These are phyloP conservation scores for Calocera viscosa DNA, from an alignment of 768 basidiomycete genomes.

Conservation along the genomic window DNA sequence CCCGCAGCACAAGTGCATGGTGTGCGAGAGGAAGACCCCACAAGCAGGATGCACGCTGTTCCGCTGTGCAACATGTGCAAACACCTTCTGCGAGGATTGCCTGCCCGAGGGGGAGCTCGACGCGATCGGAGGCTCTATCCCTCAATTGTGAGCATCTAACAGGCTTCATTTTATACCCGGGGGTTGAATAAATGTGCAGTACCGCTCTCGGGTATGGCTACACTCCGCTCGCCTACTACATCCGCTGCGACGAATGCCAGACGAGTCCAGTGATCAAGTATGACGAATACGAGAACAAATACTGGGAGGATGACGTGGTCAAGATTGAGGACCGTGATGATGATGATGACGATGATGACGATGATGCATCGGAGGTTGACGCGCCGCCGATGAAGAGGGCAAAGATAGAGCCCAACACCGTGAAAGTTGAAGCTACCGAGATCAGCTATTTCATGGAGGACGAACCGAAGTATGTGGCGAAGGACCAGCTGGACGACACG, in stretches of 20 bases:
- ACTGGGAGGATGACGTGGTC: neutral
- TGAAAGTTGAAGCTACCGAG: neutral
- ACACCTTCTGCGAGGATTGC: slow-evolving; percentile 53
- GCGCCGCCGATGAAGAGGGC: neutral
- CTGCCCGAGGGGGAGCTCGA: slow-evolving; percentile 39
- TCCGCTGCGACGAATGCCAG: neutral
- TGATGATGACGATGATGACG: neutral
- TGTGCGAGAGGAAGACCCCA: slow-evolving; percentile 34
- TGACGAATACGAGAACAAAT: slow-evolving; percentile 4
- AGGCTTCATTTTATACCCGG: neutral
- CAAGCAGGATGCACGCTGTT: slow-evolving; percentile 49
- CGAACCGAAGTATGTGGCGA: neutral
- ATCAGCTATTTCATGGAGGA: neutral
- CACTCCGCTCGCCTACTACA: neutral
- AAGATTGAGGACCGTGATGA: neutral
- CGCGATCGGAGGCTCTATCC: slow-evolving; percentile 41
- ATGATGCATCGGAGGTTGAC: neutral
- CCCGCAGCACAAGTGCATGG: slow-evolving; percentile 39
- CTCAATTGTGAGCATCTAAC: slow-evolving; percentile 29
- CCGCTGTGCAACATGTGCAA: slow-evolving; percentile 47
- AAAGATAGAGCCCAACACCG: neutral
- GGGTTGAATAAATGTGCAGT: neutral
- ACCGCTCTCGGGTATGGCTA: neutral
- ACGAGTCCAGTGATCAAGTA: neutral
- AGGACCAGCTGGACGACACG: no score